A percentile compares a stretch with the other conserved stretches of the same genome.
Conservation (phyloP, 2,329 filamentous ascomycete species). For the Ceratocystis alfenasii region DNA sequence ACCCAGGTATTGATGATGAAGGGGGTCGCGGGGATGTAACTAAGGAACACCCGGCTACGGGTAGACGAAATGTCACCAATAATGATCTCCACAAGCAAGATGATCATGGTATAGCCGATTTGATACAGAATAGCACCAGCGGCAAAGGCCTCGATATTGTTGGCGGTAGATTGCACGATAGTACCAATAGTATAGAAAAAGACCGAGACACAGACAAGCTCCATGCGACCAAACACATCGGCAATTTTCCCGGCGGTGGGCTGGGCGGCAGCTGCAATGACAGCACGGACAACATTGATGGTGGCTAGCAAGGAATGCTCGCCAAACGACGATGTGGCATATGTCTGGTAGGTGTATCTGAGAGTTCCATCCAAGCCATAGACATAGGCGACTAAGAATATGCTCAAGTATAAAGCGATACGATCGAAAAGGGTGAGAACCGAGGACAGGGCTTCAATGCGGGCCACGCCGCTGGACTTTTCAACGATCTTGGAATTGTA, state of each 20-base stretch:
- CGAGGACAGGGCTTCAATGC: constrained; percentile 44
- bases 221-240: constrained; percentile 51
- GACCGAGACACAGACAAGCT: constrained; percentile 44
- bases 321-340: constrained; percentile 40
- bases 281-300: constrained; percentile 44
- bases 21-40: constrained; percentile 48
- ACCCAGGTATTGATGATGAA: constrained; percentile 57
- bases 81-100: constrained; percentile 52
- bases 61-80: constrained; percentile 53
- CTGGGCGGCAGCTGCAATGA: constrained; percentile 48
- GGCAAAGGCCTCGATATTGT: constrained; percentile 39
- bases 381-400: constrained; percentile 52
- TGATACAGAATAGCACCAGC: constrained; percentile 50
- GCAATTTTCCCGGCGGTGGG: constrained; percentile 48
- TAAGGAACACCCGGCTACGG: constrained; percentile 51
- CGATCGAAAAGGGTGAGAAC: constrained; percentile 43
- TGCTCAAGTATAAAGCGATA: constrained; percentile 44
- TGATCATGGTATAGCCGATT: constrained; percentile 50
- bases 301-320: constrained; percentile 46
- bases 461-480: constrained; percentile 43
- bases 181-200: constrained; percentile 49
- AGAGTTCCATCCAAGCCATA: constrained; percentile 50
- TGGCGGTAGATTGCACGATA: constrained; percentile 43
- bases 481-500: constrained; percentile 20
- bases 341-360: constrained; percentile 43